Evolutionary conservation across 2,329 filamentous ascomycete species (phyloP).

Genomic region (Cladophialophora chaetospira): DNA sequence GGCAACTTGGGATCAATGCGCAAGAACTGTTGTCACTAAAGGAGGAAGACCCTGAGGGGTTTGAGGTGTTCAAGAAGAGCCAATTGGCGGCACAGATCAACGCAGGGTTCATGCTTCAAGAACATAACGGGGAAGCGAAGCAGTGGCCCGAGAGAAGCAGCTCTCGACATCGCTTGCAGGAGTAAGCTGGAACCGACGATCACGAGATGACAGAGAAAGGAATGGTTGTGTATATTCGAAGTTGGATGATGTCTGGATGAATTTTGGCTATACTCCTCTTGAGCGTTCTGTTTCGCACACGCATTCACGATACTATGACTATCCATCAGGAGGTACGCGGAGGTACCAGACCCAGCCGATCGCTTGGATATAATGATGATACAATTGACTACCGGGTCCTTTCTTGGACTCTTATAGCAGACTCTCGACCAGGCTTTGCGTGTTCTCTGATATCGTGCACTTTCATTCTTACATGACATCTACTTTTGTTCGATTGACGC

Average conservation of each 20-base stretch:
- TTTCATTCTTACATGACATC: too few species aligned
- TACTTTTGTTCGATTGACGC: not conserved
- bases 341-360: not conserved
- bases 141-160: not conserved
- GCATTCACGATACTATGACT: not conserved
- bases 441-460: not conserved
- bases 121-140: not conserved
- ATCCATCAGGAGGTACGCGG: not conserved
- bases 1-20: slow-evolving; percentile 47
- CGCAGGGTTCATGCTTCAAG: slow-evolving; percentile 13
- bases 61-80: slow-evolving; percentile 47
- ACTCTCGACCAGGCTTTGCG: not conserved
- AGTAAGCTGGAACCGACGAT: not conserved
- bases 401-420: not conserved
- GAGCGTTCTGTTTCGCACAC: not conserved
- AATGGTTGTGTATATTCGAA: not conserved
- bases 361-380: not conserved
- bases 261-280: not conserved
- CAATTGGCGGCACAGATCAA: slow-evolving; percentile 48
- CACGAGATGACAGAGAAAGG: too few species aligned
- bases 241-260: not conserved
- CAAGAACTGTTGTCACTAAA: slow-evolving; percentile 48
- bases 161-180: not conserved
- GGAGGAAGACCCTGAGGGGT: slow-evolving; percentile 47
- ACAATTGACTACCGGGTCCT: not conserved